Conservation (phyloP, 2,329 filamentous ascomycete genomes). For the Paecilomyces fulvus region DNA sequence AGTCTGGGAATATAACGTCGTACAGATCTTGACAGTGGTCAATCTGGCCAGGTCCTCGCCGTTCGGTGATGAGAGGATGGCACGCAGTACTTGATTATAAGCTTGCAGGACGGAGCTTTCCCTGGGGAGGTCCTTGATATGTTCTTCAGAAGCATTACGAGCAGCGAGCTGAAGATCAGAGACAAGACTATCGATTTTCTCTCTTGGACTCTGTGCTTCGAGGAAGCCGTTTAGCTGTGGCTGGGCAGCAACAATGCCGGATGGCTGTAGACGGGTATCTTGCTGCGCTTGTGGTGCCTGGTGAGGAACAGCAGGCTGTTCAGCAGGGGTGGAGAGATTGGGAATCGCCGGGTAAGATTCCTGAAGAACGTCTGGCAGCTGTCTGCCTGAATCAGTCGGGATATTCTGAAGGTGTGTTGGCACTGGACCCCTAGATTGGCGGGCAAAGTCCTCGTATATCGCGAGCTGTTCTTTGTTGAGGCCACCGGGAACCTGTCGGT, state of each 20-base stretch:
- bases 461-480: slow-evolving; percentile 87
- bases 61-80: slow-evolving; percentile 46
- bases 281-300: slow-evolving; percentile 46
- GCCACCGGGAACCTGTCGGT: slow-evolving; percentile 72
- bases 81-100: slow-evolving; percentile 49
- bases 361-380: slow-evolving; percentile 55
- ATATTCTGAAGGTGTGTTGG: slow-evolving; percentile 46
- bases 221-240: slow-evolving; percentile 54
- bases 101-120: slow-evolving; percentile 48
- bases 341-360: slow-evolving; percentile 53
- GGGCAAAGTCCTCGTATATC: slow-evolving; percentile 93
- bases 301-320: slow-evolving; percentile 53
- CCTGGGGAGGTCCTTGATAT: slow-evolving; percentile 48
- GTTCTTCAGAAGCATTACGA: slow-evolving; percentile 49
- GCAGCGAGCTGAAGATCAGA: slow-evolving; percentile 49
- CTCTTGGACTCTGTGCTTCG: slow-evolving; percentile 45
- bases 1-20: slow-evolving; percentile 47
- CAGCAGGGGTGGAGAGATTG: slow-evolving; percentile 54
- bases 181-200: slow-evolving; percentile 47
- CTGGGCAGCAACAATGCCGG: slow-evolving; percentile 30
- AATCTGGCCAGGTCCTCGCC: slow-evolving; percentile 49
- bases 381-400: slow-evolving; percentile 51
- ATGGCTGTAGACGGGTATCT: slow-evolving; percentile 31
- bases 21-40: slow-evolving; percentile 50
- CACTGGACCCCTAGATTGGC: slow-evolving; percentile 63